Conservation (phyloP, 2,329 filamentous ascomycete genomes). For the Fusarium xyrophilum region DNA sequence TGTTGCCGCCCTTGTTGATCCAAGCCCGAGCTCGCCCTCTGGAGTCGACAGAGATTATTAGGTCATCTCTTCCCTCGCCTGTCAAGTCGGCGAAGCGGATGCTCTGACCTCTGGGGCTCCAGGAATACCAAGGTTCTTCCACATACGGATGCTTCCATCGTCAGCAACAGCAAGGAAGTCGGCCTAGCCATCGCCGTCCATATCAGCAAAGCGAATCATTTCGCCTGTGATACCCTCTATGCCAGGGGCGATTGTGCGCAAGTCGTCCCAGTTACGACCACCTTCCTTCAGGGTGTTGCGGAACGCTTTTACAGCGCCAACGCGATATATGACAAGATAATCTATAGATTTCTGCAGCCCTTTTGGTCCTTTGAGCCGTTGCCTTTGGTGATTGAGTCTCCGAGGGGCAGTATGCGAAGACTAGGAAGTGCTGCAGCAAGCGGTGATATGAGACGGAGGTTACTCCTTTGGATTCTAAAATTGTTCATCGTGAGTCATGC, state of each 20-base stretch:
- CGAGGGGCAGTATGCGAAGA: conserved; percentile 24
- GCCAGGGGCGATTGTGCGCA: conserved; percentile 12
- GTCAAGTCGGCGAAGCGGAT: conserved; percentile 14
- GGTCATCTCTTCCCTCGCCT: not conserved
- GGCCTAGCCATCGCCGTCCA: conserved; percentile 24
- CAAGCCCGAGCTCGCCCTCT: conserved; percentile 18
- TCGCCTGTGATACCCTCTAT: conserved; percentile 1
- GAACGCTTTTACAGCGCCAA: conserved; percentile 29
- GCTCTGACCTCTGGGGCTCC: not conserved
- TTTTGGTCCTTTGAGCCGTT: conserved; percentile 10
- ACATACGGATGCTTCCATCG: conserved; percentile 29
- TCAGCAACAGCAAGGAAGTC: conserved; percentile 25
- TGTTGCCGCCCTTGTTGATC: conserved; percentile 4
- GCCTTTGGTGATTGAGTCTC: conserved; percentile 31
- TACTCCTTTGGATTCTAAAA: not conserved
- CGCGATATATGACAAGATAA: conserved; percentile 27
- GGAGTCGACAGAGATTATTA: conserved; percentile 11
- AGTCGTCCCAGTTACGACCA: conserved; percentile 11
- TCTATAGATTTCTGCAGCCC: conserved; percentile 16
- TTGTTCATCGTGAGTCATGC: not conserved
- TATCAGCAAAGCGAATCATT: conserved; percentile 29
- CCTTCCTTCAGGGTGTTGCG: conserved; percentile 14
- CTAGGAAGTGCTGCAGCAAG: not conserved
- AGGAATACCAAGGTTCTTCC: conserved; percentile 25
- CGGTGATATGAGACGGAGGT: not conserved